Conservation (phyloP, 2,329 filamentous ascomycete species). For the Ophiostoma ips region DNA sequence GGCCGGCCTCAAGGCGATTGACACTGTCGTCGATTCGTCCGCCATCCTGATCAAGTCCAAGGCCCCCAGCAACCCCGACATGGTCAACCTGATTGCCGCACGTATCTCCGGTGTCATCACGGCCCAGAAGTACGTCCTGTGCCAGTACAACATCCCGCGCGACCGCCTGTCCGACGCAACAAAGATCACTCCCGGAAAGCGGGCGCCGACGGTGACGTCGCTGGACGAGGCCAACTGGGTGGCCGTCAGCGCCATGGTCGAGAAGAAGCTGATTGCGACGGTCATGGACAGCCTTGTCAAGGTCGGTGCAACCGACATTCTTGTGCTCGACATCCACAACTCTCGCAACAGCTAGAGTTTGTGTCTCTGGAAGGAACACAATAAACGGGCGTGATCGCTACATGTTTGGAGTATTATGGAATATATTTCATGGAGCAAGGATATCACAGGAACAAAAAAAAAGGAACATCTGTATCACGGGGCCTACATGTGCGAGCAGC, state of each 20-base stretch:
- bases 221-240: constrained; percentile 87
- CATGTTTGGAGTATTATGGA: background rate
- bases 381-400: background rate
- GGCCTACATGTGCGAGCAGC: background rate
- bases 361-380: background rate
- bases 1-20: constrained; percentile 83
- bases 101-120: constrained; percentile 90
- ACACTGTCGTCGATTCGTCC: constrained; percentile 77
- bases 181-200: constrained; percentile 80
- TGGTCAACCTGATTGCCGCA: constrained; percentile 72
- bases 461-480: background rate
- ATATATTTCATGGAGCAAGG: background rate
- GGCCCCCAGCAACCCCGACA: constrained; percentile 60
- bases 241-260: constrained; percentile 86
- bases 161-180: constrained; percentile 50
- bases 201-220: constrained; percentile 80
- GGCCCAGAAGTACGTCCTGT: constrained; percentile 84
- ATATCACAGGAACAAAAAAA: background rate
- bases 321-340: constrained; percentile 79
- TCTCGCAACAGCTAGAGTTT: constrained; percentile 16
- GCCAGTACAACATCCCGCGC: constrained; percentile 87
- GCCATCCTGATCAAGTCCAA: constrained; percentile 89
- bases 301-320: constrained; percentile 69
- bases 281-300: constrained; percentile 75
- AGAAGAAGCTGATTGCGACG: constrained; percentile 69